Conservation (phyloP, 2,329 filamentous ascomycete genomes). For the Rugonectria rugulosa region DNA sequence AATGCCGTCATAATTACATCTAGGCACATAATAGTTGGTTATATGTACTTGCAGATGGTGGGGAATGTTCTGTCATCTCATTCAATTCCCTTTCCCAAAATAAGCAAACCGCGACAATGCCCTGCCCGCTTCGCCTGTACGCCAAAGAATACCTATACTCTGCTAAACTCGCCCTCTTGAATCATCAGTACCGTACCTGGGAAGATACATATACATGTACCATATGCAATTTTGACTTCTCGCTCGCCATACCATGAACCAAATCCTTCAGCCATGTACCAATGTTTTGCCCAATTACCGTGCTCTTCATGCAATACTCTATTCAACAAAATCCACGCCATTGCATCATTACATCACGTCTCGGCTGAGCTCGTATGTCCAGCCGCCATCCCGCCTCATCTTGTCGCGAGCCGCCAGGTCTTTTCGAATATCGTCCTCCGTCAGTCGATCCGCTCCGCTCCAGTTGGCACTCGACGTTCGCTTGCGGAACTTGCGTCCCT, state of each 20-base stretch:
- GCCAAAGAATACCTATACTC: conserved; percentile 27
- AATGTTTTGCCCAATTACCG: no score
- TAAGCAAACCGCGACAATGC: not conserved
- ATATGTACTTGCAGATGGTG: no score
- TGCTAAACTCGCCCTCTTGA: conserved; percentile 14
- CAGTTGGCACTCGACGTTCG: conserved; percentile 96
- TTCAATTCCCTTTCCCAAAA: no score
- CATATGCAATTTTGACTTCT: conserved; percentile 32
- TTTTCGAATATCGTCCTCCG: conserved; percentile 83
- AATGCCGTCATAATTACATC: no score
- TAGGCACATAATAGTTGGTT: no score
- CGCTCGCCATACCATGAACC: not conserved
- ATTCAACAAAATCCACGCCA: conserved; percentile 2
- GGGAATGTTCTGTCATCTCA: no score
- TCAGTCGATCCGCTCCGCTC: conserved; percentile 82
- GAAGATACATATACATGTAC: no score
- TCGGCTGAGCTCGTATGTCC: conserved; percentile 72
- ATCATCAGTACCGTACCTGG: no score
- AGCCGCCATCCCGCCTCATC: conserved; percentile 83
- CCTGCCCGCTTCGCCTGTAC: conserved; percentile 29
- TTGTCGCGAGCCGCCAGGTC: conserved; percentile 82
- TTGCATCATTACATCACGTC: conserved; percentile 51
- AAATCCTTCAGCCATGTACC: no score
- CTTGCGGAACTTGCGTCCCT: conserved; percentile 86
- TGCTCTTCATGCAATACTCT: no score